These are phyloP conservation scores for Evernia prunastri DNA, from an alignment of 495 filamentous ascomycete species.

Conservation along the genomic window DNA sequence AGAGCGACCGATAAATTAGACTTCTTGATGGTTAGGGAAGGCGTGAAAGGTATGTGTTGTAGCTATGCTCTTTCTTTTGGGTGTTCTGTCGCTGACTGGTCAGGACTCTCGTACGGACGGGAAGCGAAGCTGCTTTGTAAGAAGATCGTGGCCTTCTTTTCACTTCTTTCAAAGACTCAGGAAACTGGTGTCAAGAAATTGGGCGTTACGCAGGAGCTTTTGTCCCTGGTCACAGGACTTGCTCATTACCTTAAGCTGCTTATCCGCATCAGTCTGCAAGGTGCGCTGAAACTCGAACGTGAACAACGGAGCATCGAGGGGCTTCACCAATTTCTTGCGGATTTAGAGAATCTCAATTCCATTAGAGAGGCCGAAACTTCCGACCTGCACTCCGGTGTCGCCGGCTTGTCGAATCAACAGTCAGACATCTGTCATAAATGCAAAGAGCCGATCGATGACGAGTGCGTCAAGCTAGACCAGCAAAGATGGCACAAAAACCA, in stretches of 20 bases:
- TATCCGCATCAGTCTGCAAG: slow-evolving; percentile 93
- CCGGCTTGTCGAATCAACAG: slow-evolving; percentile 64
- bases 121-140: slow-evolving; percentile 98
- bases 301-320: slow-evolving; percentile 68
- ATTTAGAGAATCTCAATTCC: slow-evolving; percentile 67
- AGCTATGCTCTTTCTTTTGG: background rate
- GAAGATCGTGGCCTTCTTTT: slow-evolving; percentile 98
- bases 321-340: slow-evolving; percentile 71
- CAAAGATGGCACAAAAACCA: slow-evolving; percentile 80
- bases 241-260: slow-evolving; percentile 98
- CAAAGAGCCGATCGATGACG: slow-evolving; percentile 85
- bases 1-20: slow-evolving; percentile 81
- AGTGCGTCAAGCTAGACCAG: slow-evolving; percentile 66
- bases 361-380: slow-evolving; percentile 64
- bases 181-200: slow-evolving; percentile 79
- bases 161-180: slow-evolving; percentile 85
- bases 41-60: slow-evolving; percentile 61
- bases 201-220: slow-evolving; percentile 92
- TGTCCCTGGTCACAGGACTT: slow-evolving; percentile 91
- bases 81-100: slow-evolving; percentile 10
- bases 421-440: slow-evolving; percentile 79
- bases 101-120: slow-evolving; percentile 82
- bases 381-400: slow-evolving; percentile 65
- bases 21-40: slow-evolving; percentile 56
- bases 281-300: slow-evolving; percentile 82